These are phyloP conservation scores for Peronospora farinosa DNA, from an alignment of 352 stramenopile genomes.

Conservation along the genomic window DNA sequence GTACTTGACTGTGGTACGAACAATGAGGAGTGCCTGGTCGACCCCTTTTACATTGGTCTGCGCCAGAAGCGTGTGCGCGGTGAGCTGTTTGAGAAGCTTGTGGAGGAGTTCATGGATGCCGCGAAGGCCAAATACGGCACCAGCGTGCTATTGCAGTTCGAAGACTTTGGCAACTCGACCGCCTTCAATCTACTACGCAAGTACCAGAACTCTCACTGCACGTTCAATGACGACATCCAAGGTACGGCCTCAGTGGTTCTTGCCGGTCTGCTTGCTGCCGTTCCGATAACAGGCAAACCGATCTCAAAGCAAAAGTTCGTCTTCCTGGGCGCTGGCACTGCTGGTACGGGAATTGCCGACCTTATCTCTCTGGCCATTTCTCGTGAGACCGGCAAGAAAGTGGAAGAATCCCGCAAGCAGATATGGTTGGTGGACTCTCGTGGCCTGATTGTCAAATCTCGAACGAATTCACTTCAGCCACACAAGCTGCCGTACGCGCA, in stretches of 20 bases:
- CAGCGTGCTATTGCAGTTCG: constrained; percentile 82
- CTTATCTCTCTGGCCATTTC: constrained; percentile 88
- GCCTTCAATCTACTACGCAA: constrained; percentile 82
- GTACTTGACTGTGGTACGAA: constrained; percentile 94
- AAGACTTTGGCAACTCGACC: constrained; percentile 86
- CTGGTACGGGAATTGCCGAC: constrained; percentile 92
- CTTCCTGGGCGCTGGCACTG: constrained; percentile 91
- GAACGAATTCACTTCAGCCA: constrained; percentile 75
- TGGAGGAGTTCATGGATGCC: constrained; percentile 95
- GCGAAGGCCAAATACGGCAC: constrained; percentile 87
- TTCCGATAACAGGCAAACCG: constrained; percentile 62
- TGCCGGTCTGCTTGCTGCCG: constrained; percentile 65
- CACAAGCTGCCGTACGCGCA: constrained; percentile 88
- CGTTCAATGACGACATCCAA: constrained; percentile 98
- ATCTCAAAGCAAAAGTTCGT: constrained; percentile 92
- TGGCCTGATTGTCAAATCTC: constrained; percentile 77
- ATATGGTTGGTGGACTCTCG: constrained; percentile 92
- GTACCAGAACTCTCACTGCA: constrained; percentile 79
- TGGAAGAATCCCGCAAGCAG: constrained; percentile 85
- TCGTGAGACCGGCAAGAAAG: constrained; percentile 77
- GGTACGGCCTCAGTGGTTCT: constrained; percentile 75
- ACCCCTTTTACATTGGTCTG: constrained; percentile 93
- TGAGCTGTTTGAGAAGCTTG: constrained; percentile 88
- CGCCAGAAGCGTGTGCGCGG: constrained; percentile 85
- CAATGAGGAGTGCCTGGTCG: constrained; percentile 89